A percentile compares a stretch with the other conserved stretches of the same genome.
phyloP scores from a whole-genome alignment of 352 stramenopile genomes.

The Pythium dissimile region DNA sequence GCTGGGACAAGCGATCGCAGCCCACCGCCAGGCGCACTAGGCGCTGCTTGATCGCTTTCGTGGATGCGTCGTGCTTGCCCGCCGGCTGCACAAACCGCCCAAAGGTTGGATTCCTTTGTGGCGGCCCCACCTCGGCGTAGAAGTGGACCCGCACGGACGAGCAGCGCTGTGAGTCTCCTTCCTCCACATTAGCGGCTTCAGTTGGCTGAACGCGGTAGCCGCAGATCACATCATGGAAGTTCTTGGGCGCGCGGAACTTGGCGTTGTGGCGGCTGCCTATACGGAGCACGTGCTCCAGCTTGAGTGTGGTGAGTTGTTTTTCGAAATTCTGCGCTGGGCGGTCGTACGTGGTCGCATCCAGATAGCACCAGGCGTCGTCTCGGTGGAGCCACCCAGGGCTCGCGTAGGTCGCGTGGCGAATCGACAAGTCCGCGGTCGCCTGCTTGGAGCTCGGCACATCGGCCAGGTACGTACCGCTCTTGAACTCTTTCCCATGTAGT shows the following conservation, averaged over 20 bases:
- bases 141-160: constrained; percentile 10
- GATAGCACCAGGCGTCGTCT: constrained; percentile 19
- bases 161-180: no score
- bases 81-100: not conserved
- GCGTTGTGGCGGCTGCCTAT: not conserved
- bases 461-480: not conserved
- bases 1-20: constrained; percentile 27
- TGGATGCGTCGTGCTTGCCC: not conserved
- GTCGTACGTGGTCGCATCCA: constrained; percentile 5
- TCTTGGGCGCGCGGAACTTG: not conserved
- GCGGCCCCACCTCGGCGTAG: constrained; percentile 7
- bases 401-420: constrained; percentile 13
- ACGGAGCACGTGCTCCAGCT: not conserved
- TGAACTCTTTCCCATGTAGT: constrained; percentile 9
- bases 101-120: not conserved
- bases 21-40: constrained; percentile 4
- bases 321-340: not conserved
- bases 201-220: not conserved
- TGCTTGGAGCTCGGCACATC: not conserved
- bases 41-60: not conserved
- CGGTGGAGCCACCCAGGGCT: not conserved
- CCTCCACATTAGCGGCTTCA: not conserved
- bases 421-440: not conserved
- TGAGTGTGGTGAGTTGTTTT: constrained; percentile 11
- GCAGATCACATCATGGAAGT: constrained; percentile 1